Base-by-base conservation (phyloP, 768 basidiomycete genomes). In the Auricularia auricula-judae region DNA sequence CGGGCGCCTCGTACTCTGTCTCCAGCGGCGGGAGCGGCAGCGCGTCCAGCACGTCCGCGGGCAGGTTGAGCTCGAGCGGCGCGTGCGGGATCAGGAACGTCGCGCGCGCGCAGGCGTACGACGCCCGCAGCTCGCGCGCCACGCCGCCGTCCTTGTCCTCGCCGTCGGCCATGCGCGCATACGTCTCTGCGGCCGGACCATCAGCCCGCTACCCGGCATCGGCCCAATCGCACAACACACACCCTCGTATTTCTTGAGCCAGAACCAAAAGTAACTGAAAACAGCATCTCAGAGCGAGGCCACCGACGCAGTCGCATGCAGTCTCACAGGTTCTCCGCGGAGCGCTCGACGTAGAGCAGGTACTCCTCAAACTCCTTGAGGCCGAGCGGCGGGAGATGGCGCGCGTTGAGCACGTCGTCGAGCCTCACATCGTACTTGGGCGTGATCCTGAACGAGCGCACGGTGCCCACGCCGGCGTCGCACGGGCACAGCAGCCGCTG, bases 361-460 rank as follows among this genome's bases (percentile, higher is more conserved):
- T 89, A 92, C 74, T 92, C 90, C 76, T 88, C 76, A 63, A 88
- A 82, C 73, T 88, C 87, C 72, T 88, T 88, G 67, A 88, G 76
- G 44, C 86, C 88, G 11, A 92, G 81, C 5, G 90, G 90, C 0
- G 90, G 90, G 0, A 92, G 80, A 72, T 92, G 89, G 64, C 84
- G 86, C 66, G 88, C 80, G 61, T 88, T 81, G 65, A 92, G 78
- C 2, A 92, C 81, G 71, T 91, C 90, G 56, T 90, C 87, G 29
- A 92, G 79, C 34, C 80, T 80, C 66, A 91, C 81, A 64, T 84
- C 76, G 69, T 86, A 81, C 43, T 87, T 73, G 7, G 89, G 88
- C 0, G 86, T 87, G 51, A 89, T 43, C 36, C 62, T 64, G 51
- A 68, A 64, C 3, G 65, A 65, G 44, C 67, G 67, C 14, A 69